Evolutionary conservation across 352 stramenopile genomes (phyloP).

Genomic region (Globisporangium barbulae): DNA sequence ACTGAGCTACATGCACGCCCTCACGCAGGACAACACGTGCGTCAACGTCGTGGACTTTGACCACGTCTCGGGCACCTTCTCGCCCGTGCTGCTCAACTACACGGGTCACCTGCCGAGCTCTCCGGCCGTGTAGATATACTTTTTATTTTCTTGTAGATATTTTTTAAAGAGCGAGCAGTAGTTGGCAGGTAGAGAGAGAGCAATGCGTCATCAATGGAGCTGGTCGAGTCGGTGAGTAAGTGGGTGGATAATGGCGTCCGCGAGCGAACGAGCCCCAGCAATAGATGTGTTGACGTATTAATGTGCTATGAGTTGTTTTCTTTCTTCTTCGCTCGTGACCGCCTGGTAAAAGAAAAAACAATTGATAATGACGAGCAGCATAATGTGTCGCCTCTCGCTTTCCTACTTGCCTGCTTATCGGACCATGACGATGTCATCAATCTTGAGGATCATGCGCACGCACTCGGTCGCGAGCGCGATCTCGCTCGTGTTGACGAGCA

Average conservation of each 20-base stretch:
- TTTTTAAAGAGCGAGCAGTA: background rate
- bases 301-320: conserved; percentile 1
- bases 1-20: conserved; percentile 56
- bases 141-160: conserved; percentile 1
- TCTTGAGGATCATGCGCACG: conserved; percentile 99
- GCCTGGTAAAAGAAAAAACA: background rate
- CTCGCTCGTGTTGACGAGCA: conserved; percentile 97
- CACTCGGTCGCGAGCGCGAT: conserved; percentile 98
- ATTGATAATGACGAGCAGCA: background rate
- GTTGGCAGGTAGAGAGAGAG: background rate
- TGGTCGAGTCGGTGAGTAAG: background rate
- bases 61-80: conserved; percentile 46
- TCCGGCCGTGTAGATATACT: conserved; percentile 23
- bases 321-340: background rate
- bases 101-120: conserved; percentile 48
- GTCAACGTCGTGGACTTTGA: conserved; percentile 85
- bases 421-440: conserved; percentile 99
- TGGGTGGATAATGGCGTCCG: background rate
- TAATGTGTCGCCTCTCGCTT: background rate
- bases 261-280: background rate
- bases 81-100: conserved; percentile 69
- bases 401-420: conserved; percentile 46
- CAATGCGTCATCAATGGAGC: background rate
- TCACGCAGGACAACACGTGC: conserved; percentile 84
- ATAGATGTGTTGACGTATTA: conserved; percentile 17